phyloP scores from a whole-genome alignment of 495 filamentous ascomycete genomes.

The Trichoderma virens region DNA sequence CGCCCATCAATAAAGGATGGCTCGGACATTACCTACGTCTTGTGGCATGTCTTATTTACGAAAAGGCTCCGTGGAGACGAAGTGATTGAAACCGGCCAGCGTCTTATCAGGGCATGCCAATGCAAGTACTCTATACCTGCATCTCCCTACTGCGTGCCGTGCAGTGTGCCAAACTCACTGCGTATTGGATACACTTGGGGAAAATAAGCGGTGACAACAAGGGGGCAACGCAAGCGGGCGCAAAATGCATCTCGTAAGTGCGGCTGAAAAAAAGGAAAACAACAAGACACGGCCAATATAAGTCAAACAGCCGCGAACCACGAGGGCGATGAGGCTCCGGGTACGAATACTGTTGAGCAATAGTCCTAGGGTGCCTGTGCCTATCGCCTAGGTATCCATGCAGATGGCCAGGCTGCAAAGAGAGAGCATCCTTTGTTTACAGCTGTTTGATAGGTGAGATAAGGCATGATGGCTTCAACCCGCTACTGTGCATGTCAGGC shows the following conservation, averaged over 20 bases:
- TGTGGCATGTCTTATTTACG: too few species aligned
- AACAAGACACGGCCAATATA: background rate
- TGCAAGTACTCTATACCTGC: background rate
- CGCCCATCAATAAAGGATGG: background rate
- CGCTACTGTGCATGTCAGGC: background rate
- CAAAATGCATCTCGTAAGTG: background rate
- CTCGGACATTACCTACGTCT: background rate
- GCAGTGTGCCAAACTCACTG: background rate
- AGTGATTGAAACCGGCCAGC: constrained; percentile 1
- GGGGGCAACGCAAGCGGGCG: background rate
- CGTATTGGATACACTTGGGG: background rate
- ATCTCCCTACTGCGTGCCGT: background rate
- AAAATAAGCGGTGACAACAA: background rate
- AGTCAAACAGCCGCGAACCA: background rate
- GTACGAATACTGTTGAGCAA: too few species aligned
- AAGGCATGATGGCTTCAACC: too few species aligned
- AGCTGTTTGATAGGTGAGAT: too few species aligned
- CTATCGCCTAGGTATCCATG: too few species aligned
- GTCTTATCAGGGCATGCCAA: background rate
- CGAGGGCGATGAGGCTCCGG: background rate
- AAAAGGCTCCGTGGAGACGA: background rate
- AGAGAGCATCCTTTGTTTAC: too few species aligned
- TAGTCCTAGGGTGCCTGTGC: too few species aligned
- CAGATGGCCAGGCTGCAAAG: too few species aligned
- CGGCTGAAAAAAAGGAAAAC: background rate